These are phyloP conservation scores for Aphanomyces astaci DNA, from an alignment of 352 stramenopile genomes.

Conservation along the genomic window DNA sequence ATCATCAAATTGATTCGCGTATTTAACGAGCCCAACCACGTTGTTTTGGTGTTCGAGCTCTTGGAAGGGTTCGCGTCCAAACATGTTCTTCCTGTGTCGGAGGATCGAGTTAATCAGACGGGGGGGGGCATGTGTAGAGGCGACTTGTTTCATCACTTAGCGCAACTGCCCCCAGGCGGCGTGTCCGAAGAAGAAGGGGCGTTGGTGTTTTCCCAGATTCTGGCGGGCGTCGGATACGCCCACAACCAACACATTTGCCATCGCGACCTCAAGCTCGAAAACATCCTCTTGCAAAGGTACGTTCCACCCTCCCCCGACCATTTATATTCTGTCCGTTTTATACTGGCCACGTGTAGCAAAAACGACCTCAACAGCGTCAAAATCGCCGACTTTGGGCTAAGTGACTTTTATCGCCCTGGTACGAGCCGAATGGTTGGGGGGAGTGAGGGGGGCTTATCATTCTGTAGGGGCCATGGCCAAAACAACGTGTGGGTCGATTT, in stretches of 20 bases:
- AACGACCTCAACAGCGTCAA: conserved; percentile 76
- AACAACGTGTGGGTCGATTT: conserved; percentile 80
- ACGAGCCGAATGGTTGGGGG: too few relatives aligned
- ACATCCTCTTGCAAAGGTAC: conserved; percentile 75
- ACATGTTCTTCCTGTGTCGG: too few relatives aligned
- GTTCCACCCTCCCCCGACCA: conserved; percentile 3
- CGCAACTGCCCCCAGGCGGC: conserved; percentile 37
- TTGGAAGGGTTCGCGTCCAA: conserved; percentile 50
- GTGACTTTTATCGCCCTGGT: conserved; percentile 81
- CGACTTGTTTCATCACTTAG: conserved; percentile 81
- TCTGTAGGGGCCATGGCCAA: conserved; percentile 76
- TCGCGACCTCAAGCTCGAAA: conserved; percentile 83
- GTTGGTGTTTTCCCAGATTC: conserved; percentile 62
- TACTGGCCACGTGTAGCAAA: conserved; percentile 49
- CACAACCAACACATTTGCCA: conserved; percentile 88
- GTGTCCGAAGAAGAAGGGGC: conserved; percentile 59
- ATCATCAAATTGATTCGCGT: conserved; percentile 85
- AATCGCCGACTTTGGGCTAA: conserved; percentile 83
- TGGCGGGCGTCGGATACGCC: conserved; percentile 71
- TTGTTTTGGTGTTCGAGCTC: conserved; percentile 81
- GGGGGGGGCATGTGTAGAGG: conserved; percentile 30
- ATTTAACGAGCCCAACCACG: conserved; percentile 78
- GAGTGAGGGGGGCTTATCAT: too few relatives aligned
- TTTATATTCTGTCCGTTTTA: too few relatives aligned
- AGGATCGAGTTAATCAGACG: background rate